Evolutionary conservation across 768 basidiomycete species (phyloP).

Genomic region (Mycena polygramma): DNA sequence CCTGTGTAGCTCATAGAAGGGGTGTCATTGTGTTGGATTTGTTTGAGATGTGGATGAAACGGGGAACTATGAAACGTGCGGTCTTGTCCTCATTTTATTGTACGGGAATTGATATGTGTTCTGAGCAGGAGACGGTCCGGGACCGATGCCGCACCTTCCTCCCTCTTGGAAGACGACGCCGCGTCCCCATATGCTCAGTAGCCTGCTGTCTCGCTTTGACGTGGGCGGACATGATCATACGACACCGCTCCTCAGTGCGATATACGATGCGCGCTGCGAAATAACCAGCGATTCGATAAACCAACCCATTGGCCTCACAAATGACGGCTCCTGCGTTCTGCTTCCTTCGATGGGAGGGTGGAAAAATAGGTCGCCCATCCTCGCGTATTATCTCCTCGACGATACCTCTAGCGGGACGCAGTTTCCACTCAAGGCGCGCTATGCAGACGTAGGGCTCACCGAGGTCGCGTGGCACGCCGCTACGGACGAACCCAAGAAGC

Average conservation of each 20-base stretch:
- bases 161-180: not conserved
- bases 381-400: conserved; percentile 28
- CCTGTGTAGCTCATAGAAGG: conserved; percentile 1
- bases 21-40: not conserved
- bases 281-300: conserved; percentile 8
- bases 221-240: not conserved
- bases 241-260: not conserved
- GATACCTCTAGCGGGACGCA: not conserved
- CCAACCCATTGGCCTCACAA: not conserved
- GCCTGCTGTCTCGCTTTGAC: conserved; percentile 13
- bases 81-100: not conserved
- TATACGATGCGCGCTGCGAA: conserved; percentile 34
- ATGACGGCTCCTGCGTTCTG: conserved; percentile 3
- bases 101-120: not conserved
- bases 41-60: not conserved
- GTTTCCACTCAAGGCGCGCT: conserved; percentile 16
- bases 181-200: conserved; percentile 1
- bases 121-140: not conserved
- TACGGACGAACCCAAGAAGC: conserved; percentile 24
- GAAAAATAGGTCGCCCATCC: conserved; percentile 19
- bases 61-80: not conserved
- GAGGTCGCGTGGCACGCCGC: conserved; percentile 13
- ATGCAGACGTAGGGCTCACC: conserved; percentile 20
- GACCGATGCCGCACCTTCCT: not conserved
- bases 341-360: conserved; percentile 21